Evolutionary conservation across 2,329 filamentous ascomycete species (phyloP), one percentile per base, ranked within the genome.

Genomic region (Sporothrix globosa): DNA sequence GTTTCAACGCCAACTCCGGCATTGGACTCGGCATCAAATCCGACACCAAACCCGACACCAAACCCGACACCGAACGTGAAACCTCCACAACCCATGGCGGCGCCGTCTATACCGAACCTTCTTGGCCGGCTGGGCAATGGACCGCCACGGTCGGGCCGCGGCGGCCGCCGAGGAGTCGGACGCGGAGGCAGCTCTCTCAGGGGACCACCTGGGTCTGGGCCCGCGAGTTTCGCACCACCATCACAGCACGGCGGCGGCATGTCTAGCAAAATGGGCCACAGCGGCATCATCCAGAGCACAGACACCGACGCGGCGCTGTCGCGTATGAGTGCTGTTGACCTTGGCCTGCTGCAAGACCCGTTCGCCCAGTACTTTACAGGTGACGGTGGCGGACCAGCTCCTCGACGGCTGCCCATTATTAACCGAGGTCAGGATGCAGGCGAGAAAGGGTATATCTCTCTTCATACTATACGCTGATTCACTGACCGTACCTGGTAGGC

Each of bases 281-380:
- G 98, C 80, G 83, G 85, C 71, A 87, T 91, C 53, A 90, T 99
- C 70, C 95, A 97, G 79, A 89, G 90, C 73, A 99, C 96, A 3
- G 96, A 99, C 80, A 90, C 90, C 72, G 96, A 99, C 82, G 96
- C 96, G 34, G 92, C 92, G 71, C 88, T 93, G 54, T 97, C 93
- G 41, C 88, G 96, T 48, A 83, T 97, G 80, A 98, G 94, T 78
- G 95, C 95, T 14, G 93, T 98, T 19, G 87, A 91, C 70, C 78
- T 93, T 67, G 93, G 93, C 44, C 98, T 98, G 78, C 83, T 99
- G 1, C 82, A 91, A 2, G 96, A 99, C 77, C 87, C 87, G 0
- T 98, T 91, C 81, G 93, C 93, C 2, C 82, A 82, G 68, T 84
- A 85, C 69, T 93, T 97, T 78, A 89, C 91, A 2, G 77, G 75